Conservation (phyloP, 2,329 filamentous ascomycete genomes). For the Fusarium sp. region DNA sequence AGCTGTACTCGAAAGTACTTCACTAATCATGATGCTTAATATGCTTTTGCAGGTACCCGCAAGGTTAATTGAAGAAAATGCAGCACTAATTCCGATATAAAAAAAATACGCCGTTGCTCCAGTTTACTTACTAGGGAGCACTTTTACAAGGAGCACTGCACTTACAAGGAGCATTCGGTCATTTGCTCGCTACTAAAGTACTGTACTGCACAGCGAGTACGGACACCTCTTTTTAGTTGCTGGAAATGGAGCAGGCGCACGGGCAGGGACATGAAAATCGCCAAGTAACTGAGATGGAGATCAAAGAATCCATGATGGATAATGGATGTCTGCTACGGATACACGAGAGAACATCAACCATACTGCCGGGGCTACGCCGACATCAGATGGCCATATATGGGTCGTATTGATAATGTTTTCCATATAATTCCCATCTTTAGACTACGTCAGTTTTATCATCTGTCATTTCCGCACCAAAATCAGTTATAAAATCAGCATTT, state of each 20-base stretch:
- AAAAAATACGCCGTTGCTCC: slow-evolving; percentile 7
- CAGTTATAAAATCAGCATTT: slow-evolving; percentile 7
- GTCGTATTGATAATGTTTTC: slow-evolving; percentile 26
- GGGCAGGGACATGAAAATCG: slow-evolving; percentile 14
- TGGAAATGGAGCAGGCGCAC: slow-evolving; percentile 18
- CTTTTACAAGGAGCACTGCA: slow-evolving; percentile 9
- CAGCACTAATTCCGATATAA: not conserved
- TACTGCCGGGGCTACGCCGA: slow-evolving; percentile 20
- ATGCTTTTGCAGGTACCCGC: slow-evolving; percentile 12
- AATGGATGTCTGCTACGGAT: not conserved
- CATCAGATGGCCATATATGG: slow-evolving; percentile 16
- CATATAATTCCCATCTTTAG: slow-evolving; percentile 21
- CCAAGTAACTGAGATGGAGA: not conserved
- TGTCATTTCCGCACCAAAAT: slow-evolving; percentile 17
- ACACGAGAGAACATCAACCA: not conserved
- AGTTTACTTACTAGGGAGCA: slow-evolving; percentile 8
- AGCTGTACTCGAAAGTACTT: slow-evolving; percentile 28
- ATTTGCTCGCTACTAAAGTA: slow-evolving; percentile 10
- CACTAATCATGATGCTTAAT: not conserved
- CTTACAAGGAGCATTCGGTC: not conserved
- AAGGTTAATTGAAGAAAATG: slow-evolving; percentile 17
- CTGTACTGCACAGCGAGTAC: not conserved
- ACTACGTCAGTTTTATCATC: slow-evolving; percentile 19
- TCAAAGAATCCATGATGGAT: not conserved
- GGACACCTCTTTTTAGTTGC: not conserved